Conservation (phyloP, 1,139 yeast species). For the Wickerhamiella pararugosa region DNA sequence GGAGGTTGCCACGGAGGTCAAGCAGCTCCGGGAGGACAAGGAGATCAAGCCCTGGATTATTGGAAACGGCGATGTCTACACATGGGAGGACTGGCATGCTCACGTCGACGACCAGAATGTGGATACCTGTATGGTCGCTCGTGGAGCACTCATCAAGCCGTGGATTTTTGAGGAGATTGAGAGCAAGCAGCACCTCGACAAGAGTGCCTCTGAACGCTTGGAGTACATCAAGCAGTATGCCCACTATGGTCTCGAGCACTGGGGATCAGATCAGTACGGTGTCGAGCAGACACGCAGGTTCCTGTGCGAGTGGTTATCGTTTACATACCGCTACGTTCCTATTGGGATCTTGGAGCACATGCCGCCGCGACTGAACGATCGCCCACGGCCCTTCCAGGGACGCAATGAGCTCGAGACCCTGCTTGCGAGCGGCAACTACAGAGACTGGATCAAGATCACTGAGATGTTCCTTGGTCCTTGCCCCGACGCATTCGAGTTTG, state of each 20-base stretch:
- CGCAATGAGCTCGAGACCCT: conserved; percentile 85
- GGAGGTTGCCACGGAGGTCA: conserved; percentile 54
- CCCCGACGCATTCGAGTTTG: conserved; percentile 56
- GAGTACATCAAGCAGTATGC: conserved; percentile 58
- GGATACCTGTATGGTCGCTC: conserved; percentile 93
- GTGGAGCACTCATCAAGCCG: conserved; percentile 96
- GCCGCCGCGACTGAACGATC: conserved; percentile 81
- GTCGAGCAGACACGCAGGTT: conserved; percentile 76
- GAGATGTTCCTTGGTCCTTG: conserved; percentile 91
- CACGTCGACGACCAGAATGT: conserved; percentile 58
- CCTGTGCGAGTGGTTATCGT: conserved; percentile 86
- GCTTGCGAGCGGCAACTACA: conserved; percentile 69
- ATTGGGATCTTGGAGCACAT: conserved; percentile 78
- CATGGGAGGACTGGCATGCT: conserved; percentile 76
- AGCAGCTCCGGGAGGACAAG: conserved; percentile 33
- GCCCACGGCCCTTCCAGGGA: conserved; percentile 93
- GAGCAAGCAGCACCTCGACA: conserved; percentile 76
- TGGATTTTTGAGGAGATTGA: conserved; percentile 98
- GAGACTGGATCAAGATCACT: conserved; percentile 93
- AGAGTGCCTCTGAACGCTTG: conserved; percentile 75
- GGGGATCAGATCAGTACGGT: conserved; percentile 97
- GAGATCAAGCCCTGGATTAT: conserved; percentile 35
- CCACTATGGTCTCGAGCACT: conserved; percentile 76
- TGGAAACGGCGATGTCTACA: conserved; percentile 89
- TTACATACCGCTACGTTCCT: conserved; percentile 89